phyloP scores from a whole-genome alignment of 2,329 filamentous ascomycete species.

The Talaromyces sp. region DNA sequence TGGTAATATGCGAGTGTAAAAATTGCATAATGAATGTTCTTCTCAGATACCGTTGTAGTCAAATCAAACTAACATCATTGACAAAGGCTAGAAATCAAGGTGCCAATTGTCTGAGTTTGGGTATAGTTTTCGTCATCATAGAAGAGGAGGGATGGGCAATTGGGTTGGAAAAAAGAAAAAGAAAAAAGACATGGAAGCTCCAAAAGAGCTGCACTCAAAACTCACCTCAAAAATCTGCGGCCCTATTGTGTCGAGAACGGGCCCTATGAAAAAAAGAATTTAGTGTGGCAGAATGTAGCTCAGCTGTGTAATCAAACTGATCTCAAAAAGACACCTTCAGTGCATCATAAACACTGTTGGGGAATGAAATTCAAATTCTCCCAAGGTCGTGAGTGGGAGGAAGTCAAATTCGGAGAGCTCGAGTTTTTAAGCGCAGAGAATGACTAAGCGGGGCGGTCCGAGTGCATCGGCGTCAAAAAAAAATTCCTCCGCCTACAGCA shows the following conservation, averaged over 20 bases:
- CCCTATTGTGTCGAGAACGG: conserved; percentile 6
- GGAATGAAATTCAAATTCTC: not conserved
- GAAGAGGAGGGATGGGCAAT: conserved; percentile 30
- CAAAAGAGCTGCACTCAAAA: conserved; percentile 9
- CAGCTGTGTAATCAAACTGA: not conserved
- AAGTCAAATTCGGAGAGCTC: conserved; percentile 16
- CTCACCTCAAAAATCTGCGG: conserved; percentile 21
- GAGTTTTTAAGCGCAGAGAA: conserved; percentile 20
- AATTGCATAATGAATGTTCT: conserved; percentile 35
- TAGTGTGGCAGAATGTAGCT: not conserved
- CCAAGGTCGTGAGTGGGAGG: not conserved
- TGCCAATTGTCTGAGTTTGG: conserved; percentile 51
- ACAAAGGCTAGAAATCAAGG: conserved; percentile 56
- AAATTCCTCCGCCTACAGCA: conserved; percentile 23
- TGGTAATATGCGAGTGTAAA: conserved; percentile 11
- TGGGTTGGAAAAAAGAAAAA: conserved; percentile 3
- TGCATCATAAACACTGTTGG: conserved; percentile 10
- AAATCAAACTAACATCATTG: conserved; percentile 60
- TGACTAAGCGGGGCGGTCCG: conserved; percentile 27
- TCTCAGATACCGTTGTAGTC: conserved; percentile 99
- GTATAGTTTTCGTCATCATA: conserved; percentile 49
- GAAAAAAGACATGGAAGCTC: conserved; percentile 13
- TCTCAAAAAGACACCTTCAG: not conserved
- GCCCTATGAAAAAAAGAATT: too few species aligned
- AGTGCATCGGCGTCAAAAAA: conserved; percentile 29